Base-by-base conservation (phyloP, 2,329 filamentous ascomycete genomes). In the Mariannaea elegans region DNA sequence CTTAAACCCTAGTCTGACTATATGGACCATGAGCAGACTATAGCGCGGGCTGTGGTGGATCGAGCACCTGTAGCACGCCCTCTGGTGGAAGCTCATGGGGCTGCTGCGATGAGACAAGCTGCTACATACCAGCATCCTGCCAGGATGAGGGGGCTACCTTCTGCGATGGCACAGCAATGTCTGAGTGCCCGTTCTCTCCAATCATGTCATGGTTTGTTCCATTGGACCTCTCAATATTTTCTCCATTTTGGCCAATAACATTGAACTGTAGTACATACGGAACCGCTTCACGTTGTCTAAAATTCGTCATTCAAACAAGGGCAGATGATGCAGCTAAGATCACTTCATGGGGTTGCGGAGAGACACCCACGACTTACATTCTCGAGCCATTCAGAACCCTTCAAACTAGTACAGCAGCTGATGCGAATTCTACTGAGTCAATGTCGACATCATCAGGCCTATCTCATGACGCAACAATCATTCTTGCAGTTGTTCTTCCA, bases 301-400 rank as follows among this genome's bases (percentile, higher is more conserved):
- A 45, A n/a, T 54, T 54, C 19, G 39, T 54, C n/a, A 34, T 45
- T 14, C 41, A 46, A 38, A 46, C 41, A 8, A 39, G 27, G 0
- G 4, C 34, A 3, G n/a, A 47, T 27, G 56, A 59, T n/a, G 23
- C 21, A 1, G 19, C 42, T 19, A 53, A 59, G 18, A 12, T 59
- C 2, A 59, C 56, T 2, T 59, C 56, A 7, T 59, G 56, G 56
- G 56, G 42, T 6, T 44, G 18, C 50, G 24, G 21, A n/a, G 8
- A 27, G 38, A 42, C 34, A 13, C 13, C 24, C 7, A 47, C 49
- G 19, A 38, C 34, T 29, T 53, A 24, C 27, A 16, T 29, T 12
- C 32, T 59, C n/a, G 7, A 36, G 5, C 56, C 56, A 12, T 21
- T 23, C 12, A 10, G n/a, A 27, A 32, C 45, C 32, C 7, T 32